A percentile compares a stretch with the other conserved stretches of the same genome.
Evolutionary conservation across 2,329 filamentous ascomycete genomes (phyloP).

Genomic region (Aplosporella prunicola): DNA sequence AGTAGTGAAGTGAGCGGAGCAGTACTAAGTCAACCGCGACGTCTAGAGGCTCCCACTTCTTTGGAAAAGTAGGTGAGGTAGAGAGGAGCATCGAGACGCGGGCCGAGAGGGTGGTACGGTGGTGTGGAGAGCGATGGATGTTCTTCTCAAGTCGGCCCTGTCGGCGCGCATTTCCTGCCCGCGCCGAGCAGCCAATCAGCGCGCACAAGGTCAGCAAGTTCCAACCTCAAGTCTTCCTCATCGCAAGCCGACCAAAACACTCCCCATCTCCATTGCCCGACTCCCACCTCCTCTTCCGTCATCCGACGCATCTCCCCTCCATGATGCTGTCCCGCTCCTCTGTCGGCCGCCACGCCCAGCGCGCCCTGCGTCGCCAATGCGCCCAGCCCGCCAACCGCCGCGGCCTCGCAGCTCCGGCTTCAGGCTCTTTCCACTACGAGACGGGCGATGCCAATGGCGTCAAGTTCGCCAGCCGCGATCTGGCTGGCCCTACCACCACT

Average conservation of each 20-base stretch:
- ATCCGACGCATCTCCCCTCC: conserved; percentile 22
- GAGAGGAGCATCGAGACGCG: neutral
- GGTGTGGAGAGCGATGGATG: conserved; percentile 1
- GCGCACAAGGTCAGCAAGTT: conserved; percentile 5
- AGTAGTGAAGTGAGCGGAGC: too few relatives aligned
- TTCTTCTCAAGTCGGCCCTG: conserved; percentile 1
- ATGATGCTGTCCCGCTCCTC: conserved; percentile 61
- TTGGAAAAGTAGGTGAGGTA: conserved; percentile 6
- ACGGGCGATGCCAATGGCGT: conserved; percentile 75
- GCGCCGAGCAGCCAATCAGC: conserved; percentile 5
- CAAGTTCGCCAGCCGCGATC: conserved; percentile 87
- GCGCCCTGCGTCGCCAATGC: conserved; percentile 51
- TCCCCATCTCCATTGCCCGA: conserved; percentile 34
- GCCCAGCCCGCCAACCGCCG: conserved; percentile 47
- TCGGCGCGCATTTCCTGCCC: neutral
- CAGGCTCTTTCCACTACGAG: conserved; percentile 77
- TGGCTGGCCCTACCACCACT: conserved; percentile 79
- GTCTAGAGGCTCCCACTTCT: conserved; percentile 13
- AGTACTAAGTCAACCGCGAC: too few relatives aligned
- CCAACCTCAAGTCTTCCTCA: conserved; percentile 12
- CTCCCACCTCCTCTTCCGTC: conserved; percentile 39
- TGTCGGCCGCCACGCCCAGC: conserved; percentile 54
- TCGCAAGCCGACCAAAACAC: conserved; percentile 28
- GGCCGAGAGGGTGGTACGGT: neutral
- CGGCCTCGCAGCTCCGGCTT: conserved; percentile 58